Conservation (phyloP, 305 asterid species). For the Andrographis paniculata region DNA sequence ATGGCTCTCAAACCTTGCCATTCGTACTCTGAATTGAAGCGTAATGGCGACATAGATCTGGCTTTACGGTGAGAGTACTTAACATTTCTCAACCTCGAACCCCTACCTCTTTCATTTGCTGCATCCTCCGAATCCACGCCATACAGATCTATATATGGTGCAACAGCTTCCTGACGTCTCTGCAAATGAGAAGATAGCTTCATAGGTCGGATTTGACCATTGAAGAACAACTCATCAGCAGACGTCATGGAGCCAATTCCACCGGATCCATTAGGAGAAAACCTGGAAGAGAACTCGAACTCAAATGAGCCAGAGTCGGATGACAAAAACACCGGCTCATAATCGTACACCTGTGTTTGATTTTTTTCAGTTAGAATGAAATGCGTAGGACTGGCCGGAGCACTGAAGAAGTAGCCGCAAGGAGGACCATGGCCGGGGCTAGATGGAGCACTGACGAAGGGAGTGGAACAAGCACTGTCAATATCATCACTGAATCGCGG, state of each 20-base stretch:
- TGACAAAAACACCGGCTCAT: slow-evolving; percentile 33
- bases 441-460: slow-evolving; percentile 49
- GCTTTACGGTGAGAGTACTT: slow-evolving; percentile 19
- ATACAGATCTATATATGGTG: slow-evolving; percentile 23
- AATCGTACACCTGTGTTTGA: slow-evolving; percentile 16
- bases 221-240: slow-evolving; percentile 48
- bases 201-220: slow-evolving; percentile 62
- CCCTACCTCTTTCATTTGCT: slow-evolving; percentile 30
- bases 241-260: slow-evolving; percentile 37
- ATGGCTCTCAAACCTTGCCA: slow-evolving; percentile 16
- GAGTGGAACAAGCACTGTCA: slow-evolving; percentile 44
- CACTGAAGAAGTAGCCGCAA: slow-evolving; percentile 49
- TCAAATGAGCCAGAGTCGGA: slow-evolving; percentile 46
- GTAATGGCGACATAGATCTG: slow-evolving; percentile 47
- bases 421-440: slow-evolving; percentile 41
- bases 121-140: slow-evolving; percentile 3
- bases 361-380: slow-evolving; percentile 21
- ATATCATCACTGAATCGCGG: slow-evolving; percentile 42
- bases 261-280: slow-evolving; percentile 24
- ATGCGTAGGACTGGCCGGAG: slow-evolving; percentile 55
- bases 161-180: slow-evolving; percentile 25
- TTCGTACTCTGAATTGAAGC: slow-evolving; percentile 18
- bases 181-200: slow-evolving; percentile 32
- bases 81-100: slow-evolving; percentile 22
- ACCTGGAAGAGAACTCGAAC: slow-evolving; percentile 45